A percentile compares a stretch with the other conserved stretches of the same genome.
Evolutionary conservation across 805 yeast species (phyloP).

Genomic region (Ogataea zsoltii): DNA sequence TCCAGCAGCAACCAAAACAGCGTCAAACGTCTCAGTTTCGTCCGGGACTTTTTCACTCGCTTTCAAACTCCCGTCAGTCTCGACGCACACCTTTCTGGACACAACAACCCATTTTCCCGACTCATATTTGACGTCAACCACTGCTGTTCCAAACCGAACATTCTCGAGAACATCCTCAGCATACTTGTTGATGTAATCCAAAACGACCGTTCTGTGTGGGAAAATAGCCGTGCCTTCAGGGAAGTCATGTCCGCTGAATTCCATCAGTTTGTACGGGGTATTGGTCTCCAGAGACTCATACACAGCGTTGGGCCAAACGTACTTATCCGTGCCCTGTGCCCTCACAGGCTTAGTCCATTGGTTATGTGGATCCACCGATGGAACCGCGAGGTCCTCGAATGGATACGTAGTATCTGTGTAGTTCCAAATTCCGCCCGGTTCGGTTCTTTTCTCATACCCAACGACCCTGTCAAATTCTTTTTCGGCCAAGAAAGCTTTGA

Average conservation of each 20-base stretch:
- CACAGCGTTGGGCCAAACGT: conserved; percentile 53
- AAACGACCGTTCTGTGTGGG: conserved; percentile 59
- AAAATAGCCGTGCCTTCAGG: conserved; percentile 48
- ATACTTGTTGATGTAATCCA: conserved; percentile 56
- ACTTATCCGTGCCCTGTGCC: conserved; percentile 10
- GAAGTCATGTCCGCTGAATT: conserved; percentile 54
- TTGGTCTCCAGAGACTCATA: conserved; percentile 72
- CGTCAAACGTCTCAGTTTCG: conserved; percentile 52
- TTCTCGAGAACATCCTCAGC: conserved; percentile 40
- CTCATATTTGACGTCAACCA: conserved; percentile 40
- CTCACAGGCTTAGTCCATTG: conserved; percentile 13
- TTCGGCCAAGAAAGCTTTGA: conserved; percentile 62
- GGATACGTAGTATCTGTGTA: conserved; percentile 39
- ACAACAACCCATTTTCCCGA: conserved; percentile 46
- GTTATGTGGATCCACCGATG: conserved; percentile 32
- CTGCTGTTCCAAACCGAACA: conserved; percentile 48
- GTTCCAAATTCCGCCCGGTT: conserved; percentile 84
- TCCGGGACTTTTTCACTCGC: conserved; percentile 20
- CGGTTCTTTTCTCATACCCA: conserved; percentile 57
- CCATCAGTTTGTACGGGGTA: conserved; percentile 66
- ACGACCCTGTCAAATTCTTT: conserved; percentile 46
- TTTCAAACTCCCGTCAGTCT: conserved; percentile 34
- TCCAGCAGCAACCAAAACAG: conserved; percentile 64
- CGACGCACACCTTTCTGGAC: conserved; percentile 33
- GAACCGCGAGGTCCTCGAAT: conserved; percentile 21